Conservation (phyloP, 1,284 basidiomycete genomes). For the Pseudozyma hubeiensis region DNA sequence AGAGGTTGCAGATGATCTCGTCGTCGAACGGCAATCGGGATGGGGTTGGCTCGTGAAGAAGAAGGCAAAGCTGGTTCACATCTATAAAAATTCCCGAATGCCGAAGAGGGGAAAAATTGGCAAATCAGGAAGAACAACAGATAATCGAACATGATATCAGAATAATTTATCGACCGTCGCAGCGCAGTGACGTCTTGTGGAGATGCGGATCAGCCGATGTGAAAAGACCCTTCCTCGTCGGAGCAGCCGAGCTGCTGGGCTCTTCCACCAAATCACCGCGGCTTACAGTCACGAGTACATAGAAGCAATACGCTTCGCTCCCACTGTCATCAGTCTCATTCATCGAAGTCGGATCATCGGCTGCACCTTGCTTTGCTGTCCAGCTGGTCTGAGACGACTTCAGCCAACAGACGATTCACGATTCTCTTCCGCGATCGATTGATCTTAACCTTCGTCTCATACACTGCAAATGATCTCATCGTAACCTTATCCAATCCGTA, state of each 20-base stretch:
- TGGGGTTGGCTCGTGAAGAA: conserved; percentile 4
- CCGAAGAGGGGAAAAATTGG: conserved; percentile 6
- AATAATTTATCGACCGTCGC: not conserved
- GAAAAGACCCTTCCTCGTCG: conserved; percentile 6
- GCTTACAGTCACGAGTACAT: not conserved
- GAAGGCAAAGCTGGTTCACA: conserved; percentile 9
- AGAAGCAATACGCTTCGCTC: not conserved
- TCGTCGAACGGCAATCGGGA: not conserved
- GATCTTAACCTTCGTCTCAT: no score
- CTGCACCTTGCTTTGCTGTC: no score
- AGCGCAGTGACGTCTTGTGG: conserved; percentile 26
- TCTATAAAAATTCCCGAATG: conserved; percentile 19
- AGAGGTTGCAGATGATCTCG: not conserved
- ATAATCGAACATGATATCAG: conserved; percentile 21
- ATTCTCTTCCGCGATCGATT: no score
- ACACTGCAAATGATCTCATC: not conserved
- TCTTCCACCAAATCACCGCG: conserved; percentile 7
- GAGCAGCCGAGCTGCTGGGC: not conserved
- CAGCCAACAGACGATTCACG: no score
- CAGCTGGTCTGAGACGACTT: no score
- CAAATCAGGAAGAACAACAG: not conserved
- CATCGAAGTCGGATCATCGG: no score
- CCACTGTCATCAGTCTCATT: not conserved
- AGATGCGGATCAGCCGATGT: conserved; percentile 12
- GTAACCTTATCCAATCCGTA: no score